A percentile compares a stretch with the other conserved stretches of the same genome.
Evolutionary conservation across 2,329 filamentous ascomycete species (phyloP).

Genomic region (Colletotrichum tamarilloi): DNA sequence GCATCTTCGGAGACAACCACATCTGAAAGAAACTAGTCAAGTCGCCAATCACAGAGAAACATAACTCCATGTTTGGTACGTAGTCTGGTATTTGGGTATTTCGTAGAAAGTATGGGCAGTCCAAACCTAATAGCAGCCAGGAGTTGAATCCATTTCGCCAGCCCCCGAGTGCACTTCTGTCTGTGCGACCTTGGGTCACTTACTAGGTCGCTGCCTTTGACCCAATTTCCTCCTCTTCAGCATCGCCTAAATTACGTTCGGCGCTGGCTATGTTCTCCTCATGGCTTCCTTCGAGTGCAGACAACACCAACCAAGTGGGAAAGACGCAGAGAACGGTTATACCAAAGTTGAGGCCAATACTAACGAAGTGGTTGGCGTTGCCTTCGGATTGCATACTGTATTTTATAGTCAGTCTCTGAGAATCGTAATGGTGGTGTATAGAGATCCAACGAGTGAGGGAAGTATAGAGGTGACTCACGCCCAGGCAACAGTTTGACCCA

Average conservation of each 20-base stretch:
- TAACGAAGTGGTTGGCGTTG: slow-evolving; percentile 25
- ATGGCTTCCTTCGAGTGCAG: slow-evolving; percentile 14
- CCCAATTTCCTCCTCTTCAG: not conserved
- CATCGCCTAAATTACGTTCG: not conserved
- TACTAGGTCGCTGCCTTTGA: not conserved
- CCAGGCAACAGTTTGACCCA: slow-evolving; percentile 19
- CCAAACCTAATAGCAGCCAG: not conserved
- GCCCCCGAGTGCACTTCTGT: too few species aligned
- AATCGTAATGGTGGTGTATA: not conserved
- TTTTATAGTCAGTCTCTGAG: not conserved
- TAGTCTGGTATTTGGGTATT: not conserved
- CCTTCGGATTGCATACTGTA: slow-evolving; percentile 21
- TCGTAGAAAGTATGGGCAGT: not conserved
- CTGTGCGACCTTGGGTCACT: not conserved
- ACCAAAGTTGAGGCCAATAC: slow-evolving; percentile 16
- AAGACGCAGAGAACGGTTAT: slow-evolving; percentile 11
- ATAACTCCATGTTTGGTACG: not conserved
- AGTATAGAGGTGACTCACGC: not conserved
- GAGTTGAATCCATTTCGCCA: not conserved
- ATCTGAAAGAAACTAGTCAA: too few species aligned
- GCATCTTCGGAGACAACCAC: too few species aligned
- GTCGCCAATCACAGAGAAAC: not conserved
- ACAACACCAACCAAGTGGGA: slow-evolving; percentile 12
- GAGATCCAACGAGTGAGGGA: not conserved
- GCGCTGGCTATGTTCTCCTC: not conserved